Percentiles rank a stretch among this genome's conserved stretches.
Evolutionary conservation across 768 basidiomycete species (phyloP).

Genomic region (Lactifluus subvellereus): DNA sequence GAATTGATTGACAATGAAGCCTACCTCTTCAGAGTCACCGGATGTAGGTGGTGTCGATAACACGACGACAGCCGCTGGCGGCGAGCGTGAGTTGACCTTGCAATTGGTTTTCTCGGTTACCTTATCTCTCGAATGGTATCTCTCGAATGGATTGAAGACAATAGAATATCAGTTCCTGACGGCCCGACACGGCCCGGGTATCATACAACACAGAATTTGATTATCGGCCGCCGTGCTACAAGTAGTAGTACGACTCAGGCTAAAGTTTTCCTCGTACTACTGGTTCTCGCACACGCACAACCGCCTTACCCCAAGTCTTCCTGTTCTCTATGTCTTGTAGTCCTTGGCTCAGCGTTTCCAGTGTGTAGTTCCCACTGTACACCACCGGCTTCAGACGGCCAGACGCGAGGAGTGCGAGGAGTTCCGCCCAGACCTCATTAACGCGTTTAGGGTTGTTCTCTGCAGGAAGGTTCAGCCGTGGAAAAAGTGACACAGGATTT

Average conservation of each 20-base stretch:
- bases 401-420: slow-evolving; percentile 66
- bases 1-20: too few species aligned
- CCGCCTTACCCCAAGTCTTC: slow-evolving; percentile 89
- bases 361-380: slow-evolving; percentile 61
- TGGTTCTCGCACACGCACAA: slow-evolving; percentile 57
- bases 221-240: too few species aligned
- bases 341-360: slow-evolving; percentile 63
- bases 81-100: too few species aligned
- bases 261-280: slow-evolving; percentile 43
- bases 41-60: too few species aligned
- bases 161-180: too few species aligned
- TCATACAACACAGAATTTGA: too few species aligned
- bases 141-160: too few species aligned
- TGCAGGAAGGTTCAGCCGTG: slow-evolving; percentile 27
- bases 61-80: too few species aligned
- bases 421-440: slow-evolving; percentile 63
- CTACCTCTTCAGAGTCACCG: too few species aligned
- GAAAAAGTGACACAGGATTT: background rate
- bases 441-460: slow-evolving; percentile 61
- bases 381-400: slow-evolving; percentile 62
- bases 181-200: too few species aligned
- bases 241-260: slow-evolving; percentile 18
- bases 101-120: too few species aligned
- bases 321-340: slow-evolving; percentile 70
- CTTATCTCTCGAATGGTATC: too few species aligned